phyloP scores from a whole-genome alignment of 495 filamentous ascomycete genomes.

The Xeromyces bisporus region DNA sequence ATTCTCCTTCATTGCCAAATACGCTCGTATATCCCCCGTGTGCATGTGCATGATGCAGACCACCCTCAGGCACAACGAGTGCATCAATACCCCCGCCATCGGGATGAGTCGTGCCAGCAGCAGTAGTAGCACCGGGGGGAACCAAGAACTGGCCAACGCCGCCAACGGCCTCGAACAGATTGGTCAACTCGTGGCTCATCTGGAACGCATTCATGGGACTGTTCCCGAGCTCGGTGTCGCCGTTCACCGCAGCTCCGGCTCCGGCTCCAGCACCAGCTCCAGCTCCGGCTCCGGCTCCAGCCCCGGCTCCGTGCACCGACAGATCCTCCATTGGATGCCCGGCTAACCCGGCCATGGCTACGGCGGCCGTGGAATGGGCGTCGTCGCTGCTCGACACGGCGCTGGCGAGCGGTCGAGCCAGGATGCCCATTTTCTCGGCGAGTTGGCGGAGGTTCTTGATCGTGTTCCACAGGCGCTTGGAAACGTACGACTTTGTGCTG shows the following conservation, averaged over 20 bases:
- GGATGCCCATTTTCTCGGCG: constrained; percentile 62
- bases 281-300: too few relatives aligned
- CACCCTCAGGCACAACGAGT: constrained; percentile 26
- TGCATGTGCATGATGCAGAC: too few relatives aligned
- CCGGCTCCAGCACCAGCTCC: too few relatives aligned
- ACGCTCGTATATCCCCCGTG: too few relatives aligned
- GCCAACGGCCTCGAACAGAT: constrained; percentile 54
- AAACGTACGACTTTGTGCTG: constrained; percentile 60
- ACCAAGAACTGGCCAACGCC: constrained; percentile 32
- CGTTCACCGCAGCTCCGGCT: too few relatives aligned
- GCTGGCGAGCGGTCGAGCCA: constrained; percentile 23
- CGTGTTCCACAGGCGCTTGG: constrained; percentile 66
- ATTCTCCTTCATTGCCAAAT: constrained; percentile 49
- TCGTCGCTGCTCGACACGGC: constrained; percentile 30
- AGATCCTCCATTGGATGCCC: constrained; percentile 49
- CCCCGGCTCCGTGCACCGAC: constrained; percentile 34
- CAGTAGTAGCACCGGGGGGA: too few relatives aligned
- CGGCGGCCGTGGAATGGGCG: constrained; percentile 47
- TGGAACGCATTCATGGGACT: constrained; percentile 45
- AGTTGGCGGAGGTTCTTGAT: constrained; percentile 65
- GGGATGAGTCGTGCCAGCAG: constrained; percentile 12
- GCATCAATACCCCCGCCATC: constrained; percentile 23
- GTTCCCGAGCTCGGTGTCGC: constrained; percentile 33
- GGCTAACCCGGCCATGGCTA: constrained; percentile 58
- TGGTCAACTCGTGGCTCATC: constrained; percentile 48